A percentile compares a stretch with the other conserved stretches of the same genome.
phyloP scores from a whole-genome alignment of 208 protist species.

The Tritrichomonas musculus region DNA sequence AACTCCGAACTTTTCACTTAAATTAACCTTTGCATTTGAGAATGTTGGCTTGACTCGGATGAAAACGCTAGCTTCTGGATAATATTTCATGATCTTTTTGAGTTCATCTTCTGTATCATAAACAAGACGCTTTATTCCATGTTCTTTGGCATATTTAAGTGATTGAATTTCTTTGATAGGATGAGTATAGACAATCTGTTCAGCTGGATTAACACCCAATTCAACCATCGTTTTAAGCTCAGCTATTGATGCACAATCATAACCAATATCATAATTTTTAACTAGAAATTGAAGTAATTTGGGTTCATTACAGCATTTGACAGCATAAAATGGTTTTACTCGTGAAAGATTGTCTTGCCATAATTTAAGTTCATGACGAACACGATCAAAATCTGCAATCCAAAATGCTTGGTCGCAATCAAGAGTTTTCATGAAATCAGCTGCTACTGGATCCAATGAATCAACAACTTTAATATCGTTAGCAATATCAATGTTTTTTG shows the following conservation, averaged over 20 bases:
- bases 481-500: too few relatives aligned
- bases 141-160: neutral
- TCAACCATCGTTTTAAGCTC: neutral
- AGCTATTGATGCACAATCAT: neutral
- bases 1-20: neutral
- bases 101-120: neutral
- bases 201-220: neutral
- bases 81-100: neutral
- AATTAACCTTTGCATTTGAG: neutral
- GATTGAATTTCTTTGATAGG: neutral
- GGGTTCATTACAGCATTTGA: conserved; percentile 2
- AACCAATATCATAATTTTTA: neutral
- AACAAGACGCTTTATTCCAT: neutral
- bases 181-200: neutral
- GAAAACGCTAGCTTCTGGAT: neutral
- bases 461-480: too few relatives aligned
- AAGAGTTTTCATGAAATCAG: neutral
- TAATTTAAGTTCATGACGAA: neutral
- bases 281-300: neutral
- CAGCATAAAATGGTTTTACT: neutral
- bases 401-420: neutral
- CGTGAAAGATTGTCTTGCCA: neutral
- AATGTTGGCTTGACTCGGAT: neutral
- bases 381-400: neutral
- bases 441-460: neutral